Percentiles rank a stretch among this genome's conserved stretches.
phyloP scores from a whole-genome alignment of 2,329 filamentous ascomycete genomes.

The Claviceps sorghi region DNA sequence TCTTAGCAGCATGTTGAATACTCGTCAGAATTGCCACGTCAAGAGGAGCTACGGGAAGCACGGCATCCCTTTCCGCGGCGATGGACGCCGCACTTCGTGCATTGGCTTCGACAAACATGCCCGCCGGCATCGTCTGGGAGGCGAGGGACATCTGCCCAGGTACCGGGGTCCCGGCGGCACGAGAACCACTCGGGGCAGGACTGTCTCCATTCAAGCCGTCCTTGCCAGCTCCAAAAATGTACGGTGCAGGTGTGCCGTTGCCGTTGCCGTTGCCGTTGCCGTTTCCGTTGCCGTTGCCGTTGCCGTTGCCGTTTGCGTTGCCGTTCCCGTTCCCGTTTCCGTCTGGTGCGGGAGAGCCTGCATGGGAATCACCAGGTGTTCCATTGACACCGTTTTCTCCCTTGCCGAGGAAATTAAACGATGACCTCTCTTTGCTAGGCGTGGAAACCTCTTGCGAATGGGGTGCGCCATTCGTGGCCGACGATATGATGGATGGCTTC shows the following conservation, averaged over 20 bases:
- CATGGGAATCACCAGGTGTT: constrained; percentile 73
- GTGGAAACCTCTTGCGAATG: constrained; percentile 38
- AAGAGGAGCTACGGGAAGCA: constrained; percentile 69
- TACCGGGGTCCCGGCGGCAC: constrained; percentile 32
- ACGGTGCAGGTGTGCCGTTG: constrained; percentile 48
- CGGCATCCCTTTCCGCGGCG: constrained; percentile 59
- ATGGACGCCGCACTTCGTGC: constrained; percentile 37
- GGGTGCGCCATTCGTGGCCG: constrained; percentile 27
- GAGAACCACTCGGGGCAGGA: constrained; percentile 37
- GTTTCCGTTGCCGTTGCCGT: constrained; percentile 12
- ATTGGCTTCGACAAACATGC: constrained; percentile 35
- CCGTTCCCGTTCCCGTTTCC: constrained; percentile 23
- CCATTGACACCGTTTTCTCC: constrained; percentile 57
- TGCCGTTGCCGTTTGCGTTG: constrained; percentile 20
- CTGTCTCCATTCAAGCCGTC: constrained; percentile 33
- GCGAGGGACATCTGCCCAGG: constrained; percentile 18
- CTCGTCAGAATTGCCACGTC: constrained; percentile 82
- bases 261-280: background rate
- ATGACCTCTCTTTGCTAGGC: constrained; percentile 47
- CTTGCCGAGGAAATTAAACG: constrained; percentile 51
- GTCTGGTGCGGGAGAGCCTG: constrained; percentile 77
- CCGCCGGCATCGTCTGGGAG: constrained; percentile 24
- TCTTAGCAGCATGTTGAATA: constrained; percentile 72
- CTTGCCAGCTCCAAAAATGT: constrained; percentile 37
- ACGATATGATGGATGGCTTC: constrained; percentile 40